Conservation (phyloP, 2,329 filamentous ascomycete genomes). For the Intubia oerlemansii region DNA sequence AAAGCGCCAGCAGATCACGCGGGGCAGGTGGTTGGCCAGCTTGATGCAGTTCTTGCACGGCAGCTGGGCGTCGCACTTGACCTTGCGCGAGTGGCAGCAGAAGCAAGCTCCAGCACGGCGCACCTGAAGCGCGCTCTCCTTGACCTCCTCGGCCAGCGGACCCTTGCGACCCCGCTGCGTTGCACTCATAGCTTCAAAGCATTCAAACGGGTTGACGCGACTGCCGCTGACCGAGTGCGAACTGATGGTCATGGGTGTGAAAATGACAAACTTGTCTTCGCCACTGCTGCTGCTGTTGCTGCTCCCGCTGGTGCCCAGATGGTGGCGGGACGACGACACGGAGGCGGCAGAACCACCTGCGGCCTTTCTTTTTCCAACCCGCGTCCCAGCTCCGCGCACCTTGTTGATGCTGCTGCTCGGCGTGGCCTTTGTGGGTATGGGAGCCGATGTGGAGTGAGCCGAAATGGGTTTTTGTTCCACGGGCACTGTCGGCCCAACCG, state of each 20-base stretch:
- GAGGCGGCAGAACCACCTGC: no score
- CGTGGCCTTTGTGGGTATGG: slow-evolving; percentile 1
- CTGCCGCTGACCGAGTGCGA: slow-evolving; percentile 19
- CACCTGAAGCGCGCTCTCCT: slow-evolving; percentile 31
- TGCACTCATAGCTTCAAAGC: slow-evolving; percentile 29
- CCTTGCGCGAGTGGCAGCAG: slow-evolving; percentile 36
- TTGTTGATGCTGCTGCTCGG: slow-evolving; percentile 18
- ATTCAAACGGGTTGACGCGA: slow-evolving; percentile 29
- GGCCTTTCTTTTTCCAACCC: slow-evolving; percentile 23
- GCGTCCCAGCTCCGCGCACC: slow-evolving; percentile 16
- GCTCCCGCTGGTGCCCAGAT: slow-evolving; percentile 4
- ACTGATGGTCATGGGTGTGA: slow-evolving; percentile 30
- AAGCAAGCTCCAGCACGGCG: slow-evolving; percentile 34
- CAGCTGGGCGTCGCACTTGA: slow-evolving; percentile 32
- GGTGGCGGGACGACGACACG: slow-evolving; percentile 4
- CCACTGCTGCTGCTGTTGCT: slow-evolving; percentile 6
- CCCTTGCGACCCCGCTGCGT: slow-evolving; percentile 35
- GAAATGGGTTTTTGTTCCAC: no score
- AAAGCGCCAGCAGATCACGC: slow-evolving; percentile 38
- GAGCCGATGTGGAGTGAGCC: no score
- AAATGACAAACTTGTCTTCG: slow-evolving; percentile 29
- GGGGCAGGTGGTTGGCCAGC: slow-evolving; percentile 25
- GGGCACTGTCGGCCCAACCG: no score
- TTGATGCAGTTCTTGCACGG: slow-evolving; percentile 36
- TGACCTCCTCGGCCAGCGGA: slow-evolving; percentile 29